phyloP scores from a whole-genome alignment of 352 stramenopile genomes.

The Phytophthora pseudosyringae region DNA sequence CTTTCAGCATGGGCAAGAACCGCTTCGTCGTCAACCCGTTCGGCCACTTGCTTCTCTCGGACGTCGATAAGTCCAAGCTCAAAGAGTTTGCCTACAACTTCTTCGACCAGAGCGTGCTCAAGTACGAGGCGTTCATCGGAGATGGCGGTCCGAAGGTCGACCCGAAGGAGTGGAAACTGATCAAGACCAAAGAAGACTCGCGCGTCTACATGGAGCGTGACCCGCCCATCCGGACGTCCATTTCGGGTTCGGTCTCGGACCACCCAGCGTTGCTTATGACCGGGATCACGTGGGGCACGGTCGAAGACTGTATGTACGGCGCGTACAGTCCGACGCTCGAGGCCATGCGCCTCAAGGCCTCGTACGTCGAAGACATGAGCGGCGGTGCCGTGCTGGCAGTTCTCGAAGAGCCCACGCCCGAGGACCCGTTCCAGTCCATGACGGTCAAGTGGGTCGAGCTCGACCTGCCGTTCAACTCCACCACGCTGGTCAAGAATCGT shows the following conservation, averaged over 20 bases:
- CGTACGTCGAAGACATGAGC: conserved; percentile 47
- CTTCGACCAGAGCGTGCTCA: conserved; percentile 31
- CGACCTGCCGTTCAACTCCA: conserved; percentile 32
- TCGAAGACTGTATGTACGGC: conserved; percentile 47
- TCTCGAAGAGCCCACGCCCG: conserved; percentile 40
- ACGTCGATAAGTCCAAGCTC: conserved; percentile 18
- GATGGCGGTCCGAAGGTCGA: conserved; percentile 38
- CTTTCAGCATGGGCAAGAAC: conserved; percentile 28
- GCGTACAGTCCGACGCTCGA: conserved; percentile 37
- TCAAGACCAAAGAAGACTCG: conserved; percentile 38
- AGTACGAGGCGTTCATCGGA: conserved; percentile 47
- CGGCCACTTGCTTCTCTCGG: conserved; percentile 15
- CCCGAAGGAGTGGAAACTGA: conserved; percentile 35
- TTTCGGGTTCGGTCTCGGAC: conserved; percentile 13
- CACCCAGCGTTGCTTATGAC: conserved; percentile 32
- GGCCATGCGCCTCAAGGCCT: conserved; percentile 41
- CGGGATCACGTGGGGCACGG: conserved; percentile 33
- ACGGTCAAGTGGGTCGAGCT: conserved; percentile 41
- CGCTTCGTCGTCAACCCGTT: conserved; percentile 37
- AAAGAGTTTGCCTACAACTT: conserved; percentile 34
- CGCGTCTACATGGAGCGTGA: conserved; percentile 37
- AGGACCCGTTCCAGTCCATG: conserved; percentile 50
- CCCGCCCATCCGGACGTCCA: conserved; percentile 15
- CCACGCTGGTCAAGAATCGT: conserved; percentile 34
- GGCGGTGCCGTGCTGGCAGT: conserved; percentile 49